Evolutionary conservation across 139 green algal species (phyloP).

Genomic region (Micromonas commoda): DNA sequence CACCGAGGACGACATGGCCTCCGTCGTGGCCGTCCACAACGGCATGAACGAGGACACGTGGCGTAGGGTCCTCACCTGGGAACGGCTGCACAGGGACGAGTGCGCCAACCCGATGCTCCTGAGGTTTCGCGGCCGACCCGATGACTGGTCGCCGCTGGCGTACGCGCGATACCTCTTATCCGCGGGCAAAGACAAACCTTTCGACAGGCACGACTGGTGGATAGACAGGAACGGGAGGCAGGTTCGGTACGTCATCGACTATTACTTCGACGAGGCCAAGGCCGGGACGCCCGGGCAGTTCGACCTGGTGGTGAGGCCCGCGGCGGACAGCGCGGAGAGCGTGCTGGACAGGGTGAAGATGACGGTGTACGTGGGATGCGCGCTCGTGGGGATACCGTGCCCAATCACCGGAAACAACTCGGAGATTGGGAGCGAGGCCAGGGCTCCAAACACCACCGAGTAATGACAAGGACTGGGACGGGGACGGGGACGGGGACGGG

Average conservation of each 20-base stretch:
- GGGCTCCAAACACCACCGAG: background rate
- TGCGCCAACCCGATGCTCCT: constrained; percentile 64
- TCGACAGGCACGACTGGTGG: constrained; percentile 93
- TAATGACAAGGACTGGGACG: background rate
- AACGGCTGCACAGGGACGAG: constrained; percentile 67
- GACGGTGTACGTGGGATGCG: constrained; percentile 77
- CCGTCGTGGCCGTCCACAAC: constrained; percentile 81
- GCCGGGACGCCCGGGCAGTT: constrained; percentile 78
- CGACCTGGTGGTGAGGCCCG: constrained; percentile 72
- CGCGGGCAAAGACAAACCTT: constrained; percentile 58
- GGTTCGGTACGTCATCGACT: constrained; percentile 95
- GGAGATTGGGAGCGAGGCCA: background rate
- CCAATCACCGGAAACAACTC: constrained; percentile 67
- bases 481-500: too few species aligned
- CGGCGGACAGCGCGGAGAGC: constrained; percentile 64
- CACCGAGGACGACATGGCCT: constrained; percentile 79
- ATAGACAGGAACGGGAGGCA: constrained; percentile 74
- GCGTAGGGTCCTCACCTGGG: constrained; percentile 70
- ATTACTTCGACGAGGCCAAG: constrained; percentile 91
- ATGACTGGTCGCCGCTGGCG: constrained; percentile 81
- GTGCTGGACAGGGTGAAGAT: constrained; percentile 82
- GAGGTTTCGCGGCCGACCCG: constrained; percentile 71
- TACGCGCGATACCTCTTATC: constrained; percentile 54
- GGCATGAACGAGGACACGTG: constrained; percentile 94
- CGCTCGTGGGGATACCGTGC: constrained; percentile 76